These are phyloP conservation scores for Claviceps cyperi DNA, from an alignment of 2,329 filamentous ascomycete genomes.

Conservation along the genomic window DNA sequence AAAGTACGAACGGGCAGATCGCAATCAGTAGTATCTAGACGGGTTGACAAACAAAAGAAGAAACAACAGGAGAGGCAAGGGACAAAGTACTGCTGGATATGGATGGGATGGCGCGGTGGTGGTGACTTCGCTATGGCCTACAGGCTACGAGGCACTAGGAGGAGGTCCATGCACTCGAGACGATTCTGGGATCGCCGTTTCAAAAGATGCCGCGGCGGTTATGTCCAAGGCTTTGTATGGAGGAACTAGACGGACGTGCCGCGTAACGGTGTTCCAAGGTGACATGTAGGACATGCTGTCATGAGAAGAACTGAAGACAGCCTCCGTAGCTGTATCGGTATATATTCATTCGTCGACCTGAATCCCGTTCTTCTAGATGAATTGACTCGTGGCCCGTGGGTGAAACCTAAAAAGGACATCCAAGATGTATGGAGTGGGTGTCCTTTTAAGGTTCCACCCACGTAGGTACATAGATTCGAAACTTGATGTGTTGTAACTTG, in stretches of 20 bases:
- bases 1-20: too few relatives aligned
- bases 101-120: background rate
- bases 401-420: too few relatives aligned
- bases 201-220: conserved; percentile 2
- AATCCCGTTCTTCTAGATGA: too few relatives aligned
- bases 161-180: conserved; percentile 5
- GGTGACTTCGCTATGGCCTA: background rate
- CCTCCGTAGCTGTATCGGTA: too few relatives aligned
- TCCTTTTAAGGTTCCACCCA: too few relatives aligned
- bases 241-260: too few relatives aligned
- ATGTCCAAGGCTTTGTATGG: background rate
- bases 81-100: background rate
- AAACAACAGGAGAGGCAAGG: background rate
- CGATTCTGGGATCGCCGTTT: conserved; percentile 8
- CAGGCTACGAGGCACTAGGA: background rate
- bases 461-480: too few relatives aligned
- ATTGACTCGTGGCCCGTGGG: too few relatives aligned
- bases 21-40: background rate
- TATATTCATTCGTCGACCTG: too few relatives aligned
- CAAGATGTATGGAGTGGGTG: too few relatives aligned
- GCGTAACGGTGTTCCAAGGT: background rate
- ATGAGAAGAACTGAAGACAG: too few relatives aligned
- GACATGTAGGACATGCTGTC: background rate
- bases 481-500: too few relatives aligned
- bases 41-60: background rate